These are phyloP conservation scores for Suillus placidus DNA, from an alignment of 768 basidiomycete genomes.

Conservation along the genomic window DNA sequence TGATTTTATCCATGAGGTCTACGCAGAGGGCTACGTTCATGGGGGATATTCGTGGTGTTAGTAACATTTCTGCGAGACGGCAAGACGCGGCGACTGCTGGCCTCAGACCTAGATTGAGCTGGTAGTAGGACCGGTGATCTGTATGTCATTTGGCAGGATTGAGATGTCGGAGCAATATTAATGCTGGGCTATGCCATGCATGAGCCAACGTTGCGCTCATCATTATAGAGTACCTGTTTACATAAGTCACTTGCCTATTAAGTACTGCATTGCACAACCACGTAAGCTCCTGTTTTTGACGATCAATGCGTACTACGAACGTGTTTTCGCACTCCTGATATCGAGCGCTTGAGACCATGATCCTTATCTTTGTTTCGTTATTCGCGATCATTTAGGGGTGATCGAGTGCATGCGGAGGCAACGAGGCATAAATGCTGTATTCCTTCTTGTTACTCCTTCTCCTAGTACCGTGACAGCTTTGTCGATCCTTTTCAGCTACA, in stretches of 20 bases:
- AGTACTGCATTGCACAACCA: background rate
- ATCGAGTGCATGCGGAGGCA: constrained; percentile 6
- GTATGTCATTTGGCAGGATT: background rate
- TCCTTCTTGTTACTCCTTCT: background rate
- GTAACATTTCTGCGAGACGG: constrained; percentile 7
- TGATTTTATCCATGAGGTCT: background rate
- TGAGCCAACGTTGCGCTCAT: too few species aligned
- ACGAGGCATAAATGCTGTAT: constrained; percentile 4
- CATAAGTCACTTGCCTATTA: background rate
- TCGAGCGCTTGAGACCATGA: constrained; percentile 2
- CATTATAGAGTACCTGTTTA: background rate
- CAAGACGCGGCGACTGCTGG: background rate
- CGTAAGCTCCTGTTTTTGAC: background rate
- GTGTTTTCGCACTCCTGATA: constrained; percentile 8
- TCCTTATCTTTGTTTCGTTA: constrained; percentile 5
- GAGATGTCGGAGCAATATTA: too few species aligned
- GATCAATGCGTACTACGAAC: background rate
- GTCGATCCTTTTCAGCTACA: constrained; percentile 1
- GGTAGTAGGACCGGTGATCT: background rate
- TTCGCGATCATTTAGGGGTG: constrained; percentile 6
- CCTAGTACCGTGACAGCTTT: constrained; percentile 1
- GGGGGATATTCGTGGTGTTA: constrained; percentile 9
- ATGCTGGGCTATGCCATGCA: too few species aligned
- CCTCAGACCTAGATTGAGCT: constrained; percentile 7
- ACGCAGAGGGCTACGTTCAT: constrained; percentile 8